phyloP scores from a whole-genome alignment of 768 basidiomycete genomes.

The Lactifluus volemus region DNA sequence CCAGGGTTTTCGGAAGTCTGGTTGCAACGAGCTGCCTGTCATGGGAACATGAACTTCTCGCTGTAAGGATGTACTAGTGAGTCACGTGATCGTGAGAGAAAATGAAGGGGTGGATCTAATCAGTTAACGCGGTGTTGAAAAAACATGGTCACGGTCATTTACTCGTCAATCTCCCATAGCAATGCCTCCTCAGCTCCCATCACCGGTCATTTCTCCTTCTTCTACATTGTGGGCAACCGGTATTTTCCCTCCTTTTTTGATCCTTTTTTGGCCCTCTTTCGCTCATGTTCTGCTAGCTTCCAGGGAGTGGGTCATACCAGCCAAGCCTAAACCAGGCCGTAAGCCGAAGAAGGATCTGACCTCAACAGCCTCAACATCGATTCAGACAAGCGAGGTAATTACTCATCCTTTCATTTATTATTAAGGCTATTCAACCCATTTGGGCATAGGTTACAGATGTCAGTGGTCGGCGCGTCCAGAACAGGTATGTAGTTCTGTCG shows the following conservation, averaged over 20 bases:
- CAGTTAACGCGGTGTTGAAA: slow-evolving; percentile 31
- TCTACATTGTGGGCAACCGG: slow-evolving; percentile 70
- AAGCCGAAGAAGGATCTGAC: slow-evolving; percentile 71
- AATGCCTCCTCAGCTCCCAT: slow-evolving; percentile 20
- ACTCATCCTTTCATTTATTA: not conserved
- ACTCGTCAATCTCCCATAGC: slow-evolving; percentile 6
- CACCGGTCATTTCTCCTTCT: slow-evolving; percentile 33
- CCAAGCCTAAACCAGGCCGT: slow-evolving; percentile 79
- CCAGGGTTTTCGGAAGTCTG: no score
- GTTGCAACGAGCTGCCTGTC: no score
- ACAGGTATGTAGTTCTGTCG: slow-evolving; percentile 36
- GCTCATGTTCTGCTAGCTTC: slow-evolving; percentile 42
- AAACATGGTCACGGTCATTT: not conserved
- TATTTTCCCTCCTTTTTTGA: slow-evolving; percentile 24
- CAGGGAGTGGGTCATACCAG: slow-evolving; percentile 85
- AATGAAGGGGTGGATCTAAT: slow-evolving; percentile 34
- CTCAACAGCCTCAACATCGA: slow-evolving; percentile 19
- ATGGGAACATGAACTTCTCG: no score
- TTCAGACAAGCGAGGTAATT: slow-evolving; percentile 45
- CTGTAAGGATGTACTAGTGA: no score
- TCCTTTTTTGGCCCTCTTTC: not conserved
- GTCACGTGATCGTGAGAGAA: no score
- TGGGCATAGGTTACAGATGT: slow-evolving; percentile 31
- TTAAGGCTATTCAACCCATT: slow-evolving; percentile 15
- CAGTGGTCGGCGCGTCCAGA: slow-evolving; percentile 67